Evolutionary conservation across 352 stramenopile species (phyloP).

Genomic region (Hyaloperonospora arabidopsidis): DNA sequence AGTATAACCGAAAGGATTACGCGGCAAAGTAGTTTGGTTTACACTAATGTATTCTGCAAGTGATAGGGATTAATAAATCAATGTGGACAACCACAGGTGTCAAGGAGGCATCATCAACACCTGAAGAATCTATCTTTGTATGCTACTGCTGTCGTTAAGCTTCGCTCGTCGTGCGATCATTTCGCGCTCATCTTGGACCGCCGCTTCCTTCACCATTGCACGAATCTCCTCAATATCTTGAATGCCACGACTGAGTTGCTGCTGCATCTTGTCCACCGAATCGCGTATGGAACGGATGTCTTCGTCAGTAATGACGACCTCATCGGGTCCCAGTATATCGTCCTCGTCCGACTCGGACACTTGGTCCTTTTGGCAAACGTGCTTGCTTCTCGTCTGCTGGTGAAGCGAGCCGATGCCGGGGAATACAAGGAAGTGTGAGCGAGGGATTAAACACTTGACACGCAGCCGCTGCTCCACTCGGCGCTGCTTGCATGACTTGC

Average conservation of each 20-base stretch:
- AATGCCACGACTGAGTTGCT: slow-evolving; percentile 22
- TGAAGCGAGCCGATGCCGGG: slow-evolving; percentile 2
- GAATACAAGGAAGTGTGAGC: slow-evolving; percentile 8
- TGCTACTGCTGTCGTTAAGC: not conserved
- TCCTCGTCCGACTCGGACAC: slow-evolving; percentile 1
- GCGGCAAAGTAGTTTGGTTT: too few species aligned
- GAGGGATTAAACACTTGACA: slow-evolving; percentile 4
- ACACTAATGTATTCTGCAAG: too few species aligned
- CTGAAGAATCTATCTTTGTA: too few species aligned
- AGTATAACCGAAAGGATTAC: too few species aligned
- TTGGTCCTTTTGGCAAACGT: slow-evolving; percentile 3
- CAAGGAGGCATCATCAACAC: too few species aligned
- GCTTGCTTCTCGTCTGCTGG: slow-evolving; percentile 6
- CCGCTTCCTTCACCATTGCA: slow-evolving; percentile 16
- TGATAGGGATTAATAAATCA: too few species aligned
- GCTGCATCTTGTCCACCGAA: slow-evolving; percentile 26
- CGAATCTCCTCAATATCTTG: slow-evolving; percentile 24
- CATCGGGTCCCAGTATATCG: slow-evolving; percentile 8
- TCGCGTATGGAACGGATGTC: slow-evolving; percentile 22
- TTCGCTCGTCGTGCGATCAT: not conserved
- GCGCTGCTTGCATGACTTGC: slow-evolving; percentile 14
- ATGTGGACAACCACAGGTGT: too few species aligned
- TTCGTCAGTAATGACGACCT: slow-evolving; percentile 12
- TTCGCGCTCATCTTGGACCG: slow-evolving; percentile 5
- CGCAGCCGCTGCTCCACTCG: slow-evolving; percentile 4